Evolutionary conservation across 1,284 basidiomycete genomes (phyloP).

Genomic region (Cryptococcus jaspeensis): DNA sequence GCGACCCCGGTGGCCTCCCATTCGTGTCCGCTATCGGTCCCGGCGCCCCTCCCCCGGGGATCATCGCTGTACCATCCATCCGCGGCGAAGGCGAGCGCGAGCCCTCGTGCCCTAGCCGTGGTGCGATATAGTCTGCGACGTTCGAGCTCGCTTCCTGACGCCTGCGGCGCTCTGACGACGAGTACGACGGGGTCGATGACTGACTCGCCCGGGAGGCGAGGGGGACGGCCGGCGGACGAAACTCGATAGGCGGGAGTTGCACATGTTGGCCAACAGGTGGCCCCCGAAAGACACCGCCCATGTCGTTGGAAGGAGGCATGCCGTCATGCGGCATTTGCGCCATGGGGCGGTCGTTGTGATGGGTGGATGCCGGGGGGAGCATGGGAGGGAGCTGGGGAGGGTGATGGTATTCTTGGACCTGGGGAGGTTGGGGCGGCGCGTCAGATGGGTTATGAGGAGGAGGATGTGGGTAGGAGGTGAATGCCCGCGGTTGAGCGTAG

Average conservation of each 20-base stretch:
- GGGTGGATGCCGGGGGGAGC: not conserved
- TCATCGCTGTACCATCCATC: too few relatives aligned
- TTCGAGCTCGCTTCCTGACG: not conserved
- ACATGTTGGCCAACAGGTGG: not conserved
- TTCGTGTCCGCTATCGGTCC: too few relatives aligned
- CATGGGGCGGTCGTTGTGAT: not conserved
- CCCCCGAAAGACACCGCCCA: too few relatives aligned
- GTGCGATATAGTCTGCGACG: conserved; percentile 2
- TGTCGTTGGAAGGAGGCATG: too few relatives aligned
- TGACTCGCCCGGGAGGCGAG: not conserved
- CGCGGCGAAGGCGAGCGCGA: not conserved
- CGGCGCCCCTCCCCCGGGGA: too few relatives aligned
- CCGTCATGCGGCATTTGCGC: not conserved
- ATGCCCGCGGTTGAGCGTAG: not conserved
- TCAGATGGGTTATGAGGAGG: not conserved
- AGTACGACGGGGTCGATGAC: not conserved
- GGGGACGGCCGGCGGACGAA: not conserved
- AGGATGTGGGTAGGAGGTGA: not conserved
- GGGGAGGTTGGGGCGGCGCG: not conserved
- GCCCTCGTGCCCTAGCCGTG: not conserved
- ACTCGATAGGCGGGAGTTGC: not conserved
- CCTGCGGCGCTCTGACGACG: not conserved
- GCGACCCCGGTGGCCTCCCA: not conserved
- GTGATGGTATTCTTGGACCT: not conserved
- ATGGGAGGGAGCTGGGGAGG: not conserved